These are phyloP conservation scores for Fusarium graminum DNA, from an alignment of 2,329 filamentous ascomycete species.

Conservation along the genomic window DNA sequence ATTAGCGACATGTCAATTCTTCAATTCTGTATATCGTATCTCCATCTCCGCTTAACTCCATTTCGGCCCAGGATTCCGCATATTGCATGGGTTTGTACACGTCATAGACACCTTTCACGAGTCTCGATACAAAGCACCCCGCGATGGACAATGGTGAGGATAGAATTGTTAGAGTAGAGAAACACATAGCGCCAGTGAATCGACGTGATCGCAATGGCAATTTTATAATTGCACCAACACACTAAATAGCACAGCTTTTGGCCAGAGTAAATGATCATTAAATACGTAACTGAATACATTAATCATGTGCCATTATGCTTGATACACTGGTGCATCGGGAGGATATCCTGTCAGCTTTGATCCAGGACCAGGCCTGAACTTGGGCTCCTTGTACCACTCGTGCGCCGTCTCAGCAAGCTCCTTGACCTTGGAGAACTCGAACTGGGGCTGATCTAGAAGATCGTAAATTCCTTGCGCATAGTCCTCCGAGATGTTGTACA, in stretches of 20 bases:
- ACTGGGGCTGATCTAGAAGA: neutral
- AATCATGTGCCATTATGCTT: neutral
- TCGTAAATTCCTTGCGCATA: conserved; percentile 9
- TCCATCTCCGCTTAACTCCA: conserved; percentile 28
- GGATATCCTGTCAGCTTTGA: neutral
- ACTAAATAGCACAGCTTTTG: neutral
- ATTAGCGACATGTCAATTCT: neutral
- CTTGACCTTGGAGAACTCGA: conserved; percentile 10
- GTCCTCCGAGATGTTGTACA: conserved; percentile 12
- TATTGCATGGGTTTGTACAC: conserved; percentile 6
- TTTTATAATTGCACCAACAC: neutral
- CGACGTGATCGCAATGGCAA: neutral
- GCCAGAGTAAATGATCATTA: neutral
- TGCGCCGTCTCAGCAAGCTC: conserved; percentile 12
- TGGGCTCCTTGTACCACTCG: conserved; percentile 17
- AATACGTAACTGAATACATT: neutral
- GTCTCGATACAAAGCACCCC: neutral
- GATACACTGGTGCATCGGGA: neutral
- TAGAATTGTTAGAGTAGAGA: neutral
- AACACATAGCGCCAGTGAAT: neutral
- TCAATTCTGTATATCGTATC: too few relatives aligned
- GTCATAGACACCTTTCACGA: conserved; percentile 6
- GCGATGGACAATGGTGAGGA: neutral
- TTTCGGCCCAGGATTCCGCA: neutral
- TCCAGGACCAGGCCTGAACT: neutral